Conservation (phyloP, 306 rosid species). For the Arachis hypogaea region DNA sequence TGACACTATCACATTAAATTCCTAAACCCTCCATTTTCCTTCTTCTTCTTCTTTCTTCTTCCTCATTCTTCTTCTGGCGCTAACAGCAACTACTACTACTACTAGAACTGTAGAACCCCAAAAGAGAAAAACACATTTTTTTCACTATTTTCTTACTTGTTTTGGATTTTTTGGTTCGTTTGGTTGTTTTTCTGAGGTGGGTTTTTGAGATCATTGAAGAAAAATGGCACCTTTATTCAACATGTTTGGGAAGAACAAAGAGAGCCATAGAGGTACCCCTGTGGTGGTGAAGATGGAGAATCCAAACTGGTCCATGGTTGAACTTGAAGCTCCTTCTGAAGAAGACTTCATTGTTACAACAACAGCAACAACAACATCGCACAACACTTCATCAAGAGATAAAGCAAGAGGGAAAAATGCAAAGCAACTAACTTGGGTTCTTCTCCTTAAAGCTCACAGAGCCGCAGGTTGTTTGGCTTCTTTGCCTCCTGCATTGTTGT, state of each 20-base stretch:
- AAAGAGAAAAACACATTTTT: not conserved
- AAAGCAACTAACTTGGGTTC: constrained; percentile 91
- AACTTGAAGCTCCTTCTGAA: constrained; percentile 75
- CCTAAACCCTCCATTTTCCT: constrained; percentile 28
- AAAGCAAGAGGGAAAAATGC: constrained; percentile 77
- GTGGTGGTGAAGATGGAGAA: constrained; percentile 94
- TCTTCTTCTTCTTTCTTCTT: not conserved
- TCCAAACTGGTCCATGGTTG: constrained; percentile 86
- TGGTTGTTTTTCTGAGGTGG: not conserved
- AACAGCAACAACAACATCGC: not conserved
- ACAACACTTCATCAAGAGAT: constrained; percentile 30
- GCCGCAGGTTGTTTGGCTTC: constrained; percentile 89
- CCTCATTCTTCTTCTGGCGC: not conserved
- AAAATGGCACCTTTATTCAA: constrained; percentile 66
- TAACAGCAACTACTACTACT: not conserved
- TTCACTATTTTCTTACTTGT: not conserved
- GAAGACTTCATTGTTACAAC: constrained; percentile 60
- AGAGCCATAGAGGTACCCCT: constrained; percentile 58
- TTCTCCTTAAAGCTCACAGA: constrained; percentile 86
- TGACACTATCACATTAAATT: constrained; percentile 56
- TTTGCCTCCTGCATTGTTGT: constrained; percentile 64
- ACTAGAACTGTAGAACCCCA: not conserved
- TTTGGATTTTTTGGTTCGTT: not conserved
- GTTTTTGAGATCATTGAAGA: constrained; percentile 43
- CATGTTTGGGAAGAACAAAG: constrained; percentile 66